phyloP scores from a whole-genome alignment of 2,329 filamentous ascomycete species.

The Colletotrichum caudatum region DNA sequence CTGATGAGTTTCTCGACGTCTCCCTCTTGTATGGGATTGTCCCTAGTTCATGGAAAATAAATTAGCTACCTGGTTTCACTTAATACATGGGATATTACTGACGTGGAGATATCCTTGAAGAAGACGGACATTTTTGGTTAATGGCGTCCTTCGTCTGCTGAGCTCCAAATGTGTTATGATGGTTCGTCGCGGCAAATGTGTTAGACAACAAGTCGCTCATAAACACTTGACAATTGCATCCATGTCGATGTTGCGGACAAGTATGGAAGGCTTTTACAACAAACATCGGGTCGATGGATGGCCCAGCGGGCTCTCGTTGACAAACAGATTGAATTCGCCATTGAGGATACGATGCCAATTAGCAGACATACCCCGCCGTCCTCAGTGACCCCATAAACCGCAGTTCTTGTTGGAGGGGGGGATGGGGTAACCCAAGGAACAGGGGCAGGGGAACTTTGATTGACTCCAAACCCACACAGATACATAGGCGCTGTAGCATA shows the following conservation, averaged over 20 bases:
- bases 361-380: constrained; percentile 2
- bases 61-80: constrained; percentile 2
- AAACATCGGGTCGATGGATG: constrained; percentile 2
- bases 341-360: constrained; percentile 11
- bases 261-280: not conserved
- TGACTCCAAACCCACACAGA: constrained; percentile 24
- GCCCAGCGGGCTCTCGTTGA: constrained; percentile 24
- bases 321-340: constrained; percentile 32
- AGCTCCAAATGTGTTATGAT: not conserved
- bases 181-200: not conserved
- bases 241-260: constrained; percentile 16
- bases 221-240: constrained; percentile 8
- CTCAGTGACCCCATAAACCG: not conserved
- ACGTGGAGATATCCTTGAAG: constrained; percentile 54
- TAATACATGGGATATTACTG: constrained; percentile 29
- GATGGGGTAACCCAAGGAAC: constrained; percentile 11
- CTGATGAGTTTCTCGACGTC: constrained; percentile 53
- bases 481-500: no score
- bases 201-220: constrained; percentile 16
- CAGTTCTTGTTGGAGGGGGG: constrained; percentile 21
- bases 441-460: not conserved
- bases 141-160: not conserved
- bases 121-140: constrained; percentile 52
- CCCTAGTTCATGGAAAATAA: constrained; percentile 41
- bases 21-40: constrained; percentile 56